Evolutionary conservation across 148 eudicot genomes (phyloP).

Genomic region (Beta vulgaris): DNA sequence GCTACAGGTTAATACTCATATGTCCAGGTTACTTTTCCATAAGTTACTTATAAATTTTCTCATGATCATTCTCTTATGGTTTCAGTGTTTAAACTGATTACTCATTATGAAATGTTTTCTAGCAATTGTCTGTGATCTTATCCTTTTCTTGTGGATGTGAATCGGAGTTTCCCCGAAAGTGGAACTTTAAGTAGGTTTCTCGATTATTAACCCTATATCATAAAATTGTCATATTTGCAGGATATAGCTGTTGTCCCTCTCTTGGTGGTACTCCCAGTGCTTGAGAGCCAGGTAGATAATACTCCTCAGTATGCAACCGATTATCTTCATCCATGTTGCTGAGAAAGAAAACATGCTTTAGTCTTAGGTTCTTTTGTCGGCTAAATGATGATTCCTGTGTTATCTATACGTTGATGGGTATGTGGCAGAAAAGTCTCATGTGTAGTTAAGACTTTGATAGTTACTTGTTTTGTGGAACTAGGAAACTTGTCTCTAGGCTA

Average conservation of each 20-base stretch:
- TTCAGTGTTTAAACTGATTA: background rate
- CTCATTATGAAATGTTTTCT: background rate
- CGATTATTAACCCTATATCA: background rate
- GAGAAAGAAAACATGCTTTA: background rate
- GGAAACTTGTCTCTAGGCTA: background rate
- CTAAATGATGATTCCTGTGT: background rate
- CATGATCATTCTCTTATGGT: background rate
- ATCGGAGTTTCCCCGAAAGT: background rate
- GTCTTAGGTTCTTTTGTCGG: background rate
- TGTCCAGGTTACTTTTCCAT: slow-evolving; percentile 14
- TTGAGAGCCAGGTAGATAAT: slow-evolving; percentile 86
- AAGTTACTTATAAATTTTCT: background rate
- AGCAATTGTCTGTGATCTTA: background rate
- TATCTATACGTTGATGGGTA: background rate
- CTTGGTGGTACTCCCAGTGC: slow-evolving; percentile 90
- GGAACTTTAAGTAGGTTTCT: background rate
- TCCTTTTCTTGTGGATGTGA: background rate
- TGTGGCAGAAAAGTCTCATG: background rate
- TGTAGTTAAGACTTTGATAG: background rate
- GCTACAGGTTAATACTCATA: slow-evolving; percentile 59
- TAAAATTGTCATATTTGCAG: slow-evolving; percentile 51
- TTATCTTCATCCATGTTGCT: background rate
- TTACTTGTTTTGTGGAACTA: background rate
- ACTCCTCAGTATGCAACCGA: background rate
- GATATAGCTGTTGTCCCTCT: slow-evolving; percentile 99